These are phyloP conservation scores for Incumbomyces lentus DNA, from an alignment of 2,329 filamentous ascomycete species.

Conservation along the genomic window DNA sequence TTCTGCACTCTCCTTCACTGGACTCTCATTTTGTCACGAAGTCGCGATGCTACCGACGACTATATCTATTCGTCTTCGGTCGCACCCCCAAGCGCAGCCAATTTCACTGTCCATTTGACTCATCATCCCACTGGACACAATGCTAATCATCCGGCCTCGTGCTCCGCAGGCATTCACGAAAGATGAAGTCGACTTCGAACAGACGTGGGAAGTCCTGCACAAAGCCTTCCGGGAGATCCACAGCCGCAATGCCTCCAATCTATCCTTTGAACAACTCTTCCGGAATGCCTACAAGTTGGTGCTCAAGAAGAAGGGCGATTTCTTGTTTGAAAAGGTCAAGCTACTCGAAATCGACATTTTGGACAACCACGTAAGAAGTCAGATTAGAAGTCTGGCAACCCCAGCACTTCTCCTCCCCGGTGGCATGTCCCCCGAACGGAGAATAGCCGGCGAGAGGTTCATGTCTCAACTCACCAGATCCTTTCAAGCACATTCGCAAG, in stretches of 20 bases:
- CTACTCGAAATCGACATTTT: slow-evolving; percentile 78
- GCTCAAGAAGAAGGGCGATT: slow-evolving; percentile 70
- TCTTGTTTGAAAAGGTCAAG: slow-evolving; percentile 71
- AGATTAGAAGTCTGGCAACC: slow-evolving; percentile 61
- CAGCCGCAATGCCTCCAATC: slow-evolving; percentile 73
- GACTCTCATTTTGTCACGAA: not conserved
- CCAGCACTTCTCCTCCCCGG: slow-evolving; percentile 52
- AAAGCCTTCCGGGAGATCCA: slow-evolving; percentile 79
- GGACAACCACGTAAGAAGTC: slow-evolving; percentile 57
- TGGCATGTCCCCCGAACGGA: slow-evolving; percentile 56
- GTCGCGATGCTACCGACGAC: not conserved
- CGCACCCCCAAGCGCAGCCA: not conserved
- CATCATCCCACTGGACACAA: slow-evolving; percentile 5
- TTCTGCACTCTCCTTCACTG: not conserved
- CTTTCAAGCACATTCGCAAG: slow-evolving; percentile 83
- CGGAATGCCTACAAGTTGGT: slow-evolving; percentile 90
- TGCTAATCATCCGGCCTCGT: not conserved
- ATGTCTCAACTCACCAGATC: slow-evolving; percentile 62
- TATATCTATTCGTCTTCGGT: not conserved
- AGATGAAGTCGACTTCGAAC: slow-evolving; percentile 69
- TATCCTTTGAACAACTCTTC: slow-evolving; percentile 94
- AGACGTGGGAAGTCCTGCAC: slow-evolving; percentile 67
- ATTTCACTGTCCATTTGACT: not conserved
- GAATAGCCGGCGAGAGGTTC: slow-evolving; percentile 73
- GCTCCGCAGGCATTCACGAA: slow-evolving; percentile 42